Base-by-base conservation (phyloP, 768 basidiomycete genomes). In the Russula emetica region DNA sequence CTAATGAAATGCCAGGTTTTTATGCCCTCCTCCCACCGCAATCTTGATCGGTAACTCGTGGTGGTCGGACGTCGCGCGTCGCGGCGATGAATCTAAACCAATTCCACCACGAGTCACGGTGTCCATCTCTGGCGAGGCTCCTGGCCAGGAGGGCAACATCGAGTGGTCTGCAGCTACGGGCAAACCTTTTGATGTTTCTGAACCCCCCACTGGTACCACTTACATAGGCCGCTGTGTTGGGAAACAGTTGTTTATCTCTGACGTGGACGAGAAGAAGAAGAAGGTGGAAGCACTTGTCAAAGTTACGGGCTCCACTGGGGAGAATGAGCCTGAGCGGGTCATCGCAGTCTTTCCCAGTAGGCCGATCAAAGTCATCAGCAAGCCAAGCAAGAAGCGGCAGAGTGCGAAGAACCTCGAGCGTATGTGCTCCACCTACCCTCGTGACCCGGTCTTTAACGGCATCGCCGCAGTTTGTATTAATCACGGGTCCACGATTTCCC, bases 331-430 rank as follows among this genome's bases (percentile, higher is more conserved):
- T 62, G 90, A 93, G 72, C 83, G 88, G 44, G 80, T 93, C 40
- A 85, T 98, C 69, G 95, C 95, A 24, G 83, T 85, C 22, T 98
- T 98, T 78, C 88, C 91, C 50, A 92, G 91, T 68, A 87, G 90
- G 52, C 87, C 94, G n/a, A 98, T 98, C 80, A 95, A 94, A 75
- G 92, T 98, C 71, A 98, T 98, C 77, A 93, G 90, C 77, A 98
- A 98, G 75, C 96, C 96, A 5, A 93, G 91, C 78, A 97, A 98
- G 81, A 97, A 97, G 82, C 83, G 93, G 70, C 89, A 93, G 75
- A 92, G 88, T 72, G 91, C 89, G 52, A 96, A 96, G 81, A 94
- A 92, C 70, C 82, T 93, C 20, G 92, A 97, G 74, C 77, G 94
- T 95, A 73, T 79, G 94, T 58, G 50, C 64, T 42, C 59, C 58